Evolutionary conservation across 2,329 filamentous ascomycete species (phyloP), one percentile per base, ranked within the genome.

Genomic region (Elsinoe batatas): DNA sequence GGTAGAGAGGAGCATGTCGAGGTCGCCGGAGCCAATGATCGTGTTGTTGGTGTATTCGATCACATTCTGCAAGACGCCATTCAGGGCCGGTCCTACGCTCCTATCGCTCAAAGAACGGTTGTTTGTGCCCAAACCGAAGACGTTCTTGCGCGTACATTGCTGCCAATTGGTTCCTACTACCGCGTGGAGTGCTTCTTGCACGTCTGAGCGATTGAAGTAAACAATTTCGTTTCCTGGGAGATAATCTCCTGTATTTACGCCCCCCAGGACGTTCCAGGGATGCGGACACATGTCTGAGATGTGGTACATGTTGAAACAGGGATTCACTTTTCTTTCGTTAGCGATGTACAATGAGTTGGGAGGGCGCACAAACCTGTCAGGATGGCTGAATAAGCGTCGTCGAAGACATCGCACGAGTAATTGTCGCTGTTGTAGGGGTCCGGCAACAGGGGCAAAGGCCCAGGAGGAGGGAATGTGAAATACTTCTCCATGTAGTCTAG

Each of bases 281-380:
- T 57, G 51, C 17, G 58, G 58, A 38, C 58, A 59, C 53, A 47
- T 38, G n/a, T 55, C 53, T 5, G 17, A n/a, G 15, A 55, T 78
- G 40, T 85, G 79, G 69, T 89, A 90, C 7, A 85, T 72, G 66
- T 87, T 80, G 68, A 85, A 91, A 71, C 87, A 91, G 0, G 86
- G 86, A 69, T 90, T 91, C 17, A 71, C 65, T 40, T 70, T 5
- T 30, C 3, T 26, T 26, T 3, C 22, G 22, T 26, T 26, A 26
- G 22, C 3, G 22, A 6, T 26, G n/a, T n/a, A n/a, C n/a, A n/a
- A n/a, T n/a, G n/a, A n/a, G n/a, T n/a, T n/a, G n/a, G n/a, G n/a
- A n/a, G n/a, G n/a, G n/a, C n/a, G n/a, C n/a, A n/a, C n/a, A n/a
- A 5, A 30, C 26, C 26, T 30, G 4, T 69, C 1, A 73, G 61